These are phyloP conservation scores for Yamadazyma triangularis DNA, from an alignment of 1,139 yeast species.

Conservation along the genomic window DNA sequence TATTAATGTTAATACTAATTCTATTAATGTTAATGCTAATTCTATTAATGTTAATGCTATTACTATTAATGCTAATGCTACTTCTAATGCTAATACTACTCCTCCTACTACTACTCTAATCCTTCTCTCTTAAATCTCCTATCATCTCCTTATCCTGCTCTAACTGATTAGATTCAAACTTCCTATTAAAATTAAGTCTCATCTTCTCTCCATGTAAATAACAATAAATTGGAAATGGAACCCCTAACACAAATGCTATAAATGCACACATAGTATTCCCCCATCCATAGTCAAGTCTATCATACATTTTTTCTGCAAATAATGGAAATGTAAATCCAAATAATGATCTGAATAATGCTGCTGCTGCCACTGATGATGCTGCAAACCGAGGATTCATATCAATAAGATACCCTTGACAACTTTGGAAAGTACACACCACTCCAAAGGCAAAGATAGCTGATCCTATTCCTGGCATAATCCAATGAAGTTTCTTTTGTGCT, in stretches of 20 bases:
- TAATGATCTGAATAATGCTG: conserved; percentile 41
- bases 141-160: conserved; percentile 29
- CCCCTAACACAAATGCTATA: conserved; percentile 34
- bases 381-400: conserved; percentile 44
- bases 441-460: conserved; percentile 42
- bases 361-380: conserved; percentile 45
- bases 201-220: conserved; percentile 37
- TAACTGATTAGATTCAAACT: conserved; percentile 29
- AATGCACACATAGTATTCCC: conserved; percentile 43
- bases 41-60: too few species aligned
- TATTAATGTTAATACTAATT: too few species aligned
- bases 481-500: conserved; percentile 35
- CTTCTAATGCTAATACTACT: too few species aligned
- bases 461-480: conserved; percentile 47
- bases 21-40: too few species aligned
- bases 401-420: conserved; percentile 40
- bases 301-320: conserved; percentile 39
- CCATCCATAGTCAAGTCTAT: conserved; percentile 40
- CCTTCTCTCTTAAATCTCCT: conserved; percentile 23
- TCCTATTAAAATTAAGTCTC: conserved; percentile 31
- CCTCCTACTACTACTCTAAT: too few species aligned
- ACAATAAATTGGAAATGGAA: conserved; percentile 43
- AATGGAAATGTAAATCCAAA: conserved; percentile 43
- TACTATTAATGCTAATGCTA: too few species aligned
- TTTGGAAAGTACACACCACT: conserved; percentile 41